A percentile compares a stretch with the other conserved stretches of the same genome.
Evolutionary conservation across 345 rosid species (phyloP).

Genomic region (Cardamine occulta): DNA sequence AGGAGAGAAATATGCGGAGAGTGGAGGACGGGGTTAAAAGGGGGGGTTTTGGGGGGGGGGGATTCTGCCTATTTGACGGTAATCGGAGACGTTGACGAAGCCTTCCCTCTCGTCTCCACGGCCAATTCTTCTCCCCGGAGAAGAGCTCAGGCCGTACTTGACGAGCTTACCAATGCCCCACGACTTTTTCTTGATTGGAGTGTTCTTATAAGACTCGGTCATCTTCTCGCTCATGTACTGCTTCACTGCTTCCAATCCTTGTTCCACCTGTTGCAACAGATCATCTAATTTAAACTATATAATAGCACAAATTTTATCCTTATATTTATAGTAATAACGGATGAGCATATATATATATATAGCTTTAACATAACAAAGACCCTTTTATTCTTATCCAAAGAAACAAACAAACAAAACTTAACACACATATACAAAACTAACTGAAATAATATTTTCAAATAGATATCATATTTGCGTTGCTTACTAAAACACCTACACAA

Average conservation of each 20-base stretch:
- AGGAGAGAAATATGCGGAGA: conserved; percentile 42
- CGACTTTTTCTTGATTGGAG: conserved; percentile 53
- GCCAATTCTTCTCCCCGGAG: conserved; percentile 37
- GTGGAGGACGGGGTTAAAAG: conserved; percentile 75
- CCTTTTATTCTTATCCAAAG: too few species aligned
- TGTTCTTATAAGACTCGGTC: conserved; percentile 51
- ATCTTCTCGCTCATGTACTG: conserved; percentile 69
- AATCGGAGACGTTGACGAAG: conserved; percentile 52
- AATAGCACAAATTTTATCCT: background rate
- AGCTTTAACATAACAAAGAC: too few species aligned
- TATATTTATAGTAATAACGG: too few species aligned
- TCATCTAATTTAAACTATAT: background rate
- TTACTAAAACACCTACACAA: background rate
- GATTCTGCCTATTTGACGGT: conserved; percentile 53
- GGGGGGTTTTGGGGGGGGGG: conserved; percentile 67
- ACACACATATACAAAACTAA: background rate
- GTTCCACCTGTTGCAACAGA: conserved; percentile 49
- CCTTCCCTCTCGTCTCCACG: conserved; percentile 50
- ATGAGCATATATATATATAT: too few species aligned
- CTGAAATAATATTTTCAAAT: background rate
- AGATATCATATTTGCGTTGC: background rate
- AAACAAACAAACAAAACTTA: too few species aligned
- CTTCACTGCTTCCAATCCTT: conserved; percentile 59
- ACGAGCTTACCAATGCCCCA: conserved; percentile 75
- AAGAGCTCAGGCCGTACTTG: conserved; percentile 47